Evolutionary conservation across 257 asterid genomes (phyloP), one percentile per base, ranked within the genome.

Genomic region (Rhazya stricta): DNA sequence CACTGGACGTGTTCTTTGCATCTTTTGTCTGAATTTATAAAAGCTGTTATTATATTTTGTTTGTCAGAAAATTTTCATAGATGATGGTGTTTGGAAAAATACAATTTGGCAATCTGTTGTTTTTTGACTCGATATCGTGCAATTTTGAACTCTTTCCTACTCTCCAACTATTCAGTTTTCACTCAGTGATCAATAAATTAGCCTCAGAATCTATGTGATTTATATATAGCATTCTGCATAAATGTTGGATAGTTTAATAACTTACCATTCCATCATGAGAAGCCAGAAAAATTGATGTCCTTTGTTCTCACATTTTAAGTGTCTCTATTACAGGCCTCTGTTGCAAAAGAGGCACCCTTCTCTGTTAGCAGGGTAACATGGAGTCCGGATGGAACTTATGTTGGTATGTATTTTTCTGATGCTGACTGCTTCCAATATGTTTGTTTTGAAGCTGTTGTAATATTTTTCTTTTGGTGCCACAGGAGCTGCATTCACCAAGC

Each of bases 401-500:
- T 86, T 74, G 99, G 99, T 95, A 86, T 65, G 83, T 79, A 50
- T 45, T 56, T 69, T 51, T 76, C 42, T 66, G 18, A 74, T 72
- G 74, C 51, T 81, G 30, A 30, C 73, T 42, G 6, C 39, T 54
- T 42, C 56, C 25, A 27, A 39, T 73, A 56, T 62, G 53, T 74
- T 18, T n/a, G 76, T 66, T 72, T 30, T 73, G 69, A 66, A 74
- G 76, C 41, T 56, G 72, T 79, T 71, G 62, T 61, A 27, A 78
- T 75, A 16, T 8, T 32, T 9, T 12, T 27, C 70, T 76, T 71
- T 79, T 84, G 68, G 41, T 84, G 81, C 72, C 82, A 84, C 90
- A 95, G 99, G 99, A 65, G 97, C 86, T 89, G 96, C 99, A 62
- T 95, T 92, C 79, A 80, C 94, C 71, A 95, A 91, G 90, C 97